Percentiles rank a stretch among this genome's conserved stretches.
phyloP scores from a whole-genome alignment of 73 alveolate species.

The Paramecium sexaurelia region DNA sequence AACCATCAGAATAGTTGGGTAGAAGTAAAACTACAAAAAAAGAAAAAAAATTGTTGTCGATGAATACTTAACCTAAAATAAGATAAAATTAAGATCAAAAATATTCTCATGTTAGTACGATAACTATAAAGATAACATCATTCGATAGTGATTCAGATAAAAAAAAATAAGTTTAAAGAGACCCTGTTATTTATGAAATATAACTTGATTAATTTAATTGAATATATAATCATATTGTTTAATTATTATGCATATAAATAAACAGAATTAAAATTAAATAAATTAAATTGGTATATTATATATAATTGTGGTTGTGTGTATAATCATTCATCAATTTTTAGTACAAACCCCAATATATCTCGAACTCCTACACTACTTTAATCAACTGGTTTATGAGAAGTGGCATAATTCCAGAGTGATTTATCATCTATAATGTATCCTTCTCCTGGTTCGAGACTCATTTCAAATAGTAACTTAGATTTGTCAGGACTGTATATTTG shows the following conservation, averaged over 20 bases:
- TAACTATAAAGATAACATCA: background rate
- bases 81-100: background rate
- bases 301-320: background rate
- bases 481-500: conserved; percentile 33
- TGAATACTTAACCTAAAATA: background rate
- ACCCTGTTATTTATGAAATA: background rate
- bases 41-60: background rate
- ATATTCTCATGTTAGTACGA: background rate
- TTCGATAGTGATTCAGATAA: background rate
- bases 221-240: background rate
- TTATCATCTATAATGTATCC: conserved; percentile 42
- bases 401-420: conserved; percentile 53
- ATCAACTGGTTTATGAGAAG: conserved; percentile 41
- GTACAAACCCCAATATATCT: conserved; percentile 37
- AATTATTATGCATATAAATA: background rate
- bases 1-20: background rate
- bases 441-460: conserved; percentile 52
- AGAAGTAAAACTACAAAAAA: background rate
- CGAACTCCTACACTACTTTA: background rate
- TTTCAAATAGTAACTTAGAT: background rate
- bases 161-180: background rate
- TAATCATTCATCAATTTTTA: conserved; percentile 13
- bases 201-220: background rate
- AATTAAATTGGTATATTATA: background rate
- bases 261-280: background rate